Evolutionary conservation across 1,284 basidiomycete genomes (phyloP).

Genomic region (Trametes versicolor): DNA sequence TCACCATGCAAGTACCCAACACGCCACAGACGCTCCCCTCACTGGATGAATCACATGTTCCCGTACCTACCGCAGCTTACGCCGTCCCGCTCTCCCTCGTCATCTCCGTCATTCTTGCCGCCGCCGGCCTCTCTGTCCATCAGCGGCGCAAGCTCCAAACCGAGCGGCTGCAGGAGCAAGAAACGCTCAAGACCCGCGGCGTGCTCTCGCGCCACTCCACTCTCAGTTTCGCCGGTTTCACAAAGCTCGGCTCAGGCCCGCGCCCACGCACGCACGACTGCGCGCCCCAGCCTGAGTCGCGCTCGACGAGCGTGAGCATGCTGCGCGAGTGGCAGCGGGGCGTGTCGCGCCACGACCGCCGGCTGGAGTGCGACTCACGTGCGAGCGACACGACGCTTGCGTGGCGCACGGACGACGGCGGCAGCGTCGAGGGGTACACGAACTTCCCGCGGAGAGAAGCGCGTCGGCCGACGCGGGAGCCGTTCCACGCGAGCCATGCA

Average conservation of each 20-base stretch:
- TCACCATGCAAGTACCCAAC: slow-evolving; percentile 4
- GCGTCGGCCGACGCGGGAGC: slow-evolving; percentile 36
- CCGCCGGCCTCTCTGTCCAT: slow-evolving; percentile 43
- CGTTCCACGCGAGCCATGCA: slow-evolving; percentile 25
- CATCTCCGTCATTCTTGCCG: slow-evolving; percentile 51
- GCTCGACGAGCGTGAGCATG: slow-evolving; percentile 30
- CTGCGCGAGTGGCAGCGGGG: slow-evolving; percentile 32
- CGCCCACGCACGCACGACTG: neutral
- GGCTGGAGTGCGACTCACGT: neutral
- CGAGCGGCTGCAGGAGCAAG: slow-evolving; percentile 37
- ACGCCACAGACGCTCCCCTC: slow-evolving; percentile 33
- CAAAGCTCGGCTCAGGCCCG: slow-evolving; percentile 21
- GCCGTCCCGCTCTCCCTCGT: slow-evolving; percentile 57
- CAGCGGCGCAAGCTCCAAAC: slow-evolving; percentile 41
- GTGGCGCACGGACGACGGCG: slow-evolving; percentile 21
- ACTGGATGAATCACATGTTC: slow-evolving; percentile 43
- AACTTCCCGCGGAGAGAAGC: slow-evolving; percentile 25
- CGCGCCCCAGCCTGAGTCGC: slow-evolving; percentile 11
- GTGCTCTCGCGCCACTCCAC: slow-evolving; percentile 30
- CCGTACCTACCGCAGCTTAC: slow-evolving; percentile 52
- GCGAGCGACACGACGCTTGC: slow-evolving; percentile 29
- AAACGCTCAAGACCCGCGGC: slow-evolving; percentile 22
- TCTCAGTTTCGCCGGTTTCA: slow-evolving; percentile 32
- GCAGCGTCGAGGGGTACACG: slow-evolving; percentile 7
- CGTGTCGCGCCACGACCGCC: slow-evolving; percentile 23